phyloP scores from a whole-genome alignment of 1,284 basidiomycete species.

The Ceratorhiza oryzae-sativae region DNA sequence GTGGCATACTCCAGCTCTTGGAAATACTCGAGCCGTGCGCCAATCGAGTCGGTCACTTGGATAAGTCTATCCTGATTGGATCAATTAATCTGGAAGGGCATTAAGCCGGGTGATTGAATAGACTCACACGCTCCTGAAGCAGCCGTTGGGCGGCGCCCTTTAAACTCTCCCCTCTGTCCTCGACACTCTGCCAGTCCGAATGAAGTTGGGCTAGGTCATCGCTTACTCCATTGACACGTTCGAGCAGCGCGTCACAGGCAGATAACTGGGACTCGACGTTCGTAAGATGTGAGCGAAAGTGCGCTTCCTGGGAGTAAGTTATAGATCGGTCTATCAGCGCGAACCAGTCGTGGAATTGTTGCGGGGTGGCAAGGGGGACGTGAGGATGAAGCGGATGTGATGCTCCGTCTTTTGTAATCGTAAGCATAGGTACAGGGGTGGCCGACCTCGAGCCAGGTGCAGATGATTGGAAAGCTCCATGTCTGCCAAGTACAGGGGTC shows the following conservation, averaged over 20 bases:
- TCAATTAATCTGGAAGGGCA: conserved; percentile 17
- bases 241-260: conserved; percentile 74
- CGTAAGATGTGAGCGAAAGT: conserved; percentile 83
- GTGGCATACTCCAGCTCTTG: conserved; percentile 89
- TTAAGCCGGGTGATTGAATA: not conserved
- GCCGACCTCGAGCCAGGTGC: conserved; percentile 41
- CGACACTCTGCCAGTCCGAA: conserved; percentile 81
- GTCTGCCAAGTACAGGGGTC: conserved; percentile 50
- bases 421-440: conserved; percentile 39
- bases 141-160: conserved; percentile 90
- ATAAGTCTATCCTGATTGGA: conserved; percentile 70
- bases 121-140: conserved; percentile 80
- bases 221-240: conserved; percentile 74
- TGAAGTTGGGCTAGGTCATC: conserved; percentile 80
- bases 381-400: conserved; percentile 67
- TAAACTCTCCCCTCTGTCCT: conserved; percentile 84
- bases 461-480: conserved; percentile 23
- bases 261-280: conserved; percentile 75
- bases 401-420: conserved; percentile 20
- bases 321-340: conserved; percentile 84
- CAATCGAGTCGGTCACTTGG: conserved; percentile 79
- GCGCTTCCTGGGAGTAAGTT: conserved; percentile 87
- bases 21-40: conserved; percentile 83
- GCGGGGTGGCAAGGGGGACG: conserved; percentile 80
- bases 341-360: conserved; percentile 96